These are phyloP conservation scores for Aureoboletus auriporus DNA, from an alignment of 768 basidiomycete genomes.

Conservation along the genomic window DNA sequence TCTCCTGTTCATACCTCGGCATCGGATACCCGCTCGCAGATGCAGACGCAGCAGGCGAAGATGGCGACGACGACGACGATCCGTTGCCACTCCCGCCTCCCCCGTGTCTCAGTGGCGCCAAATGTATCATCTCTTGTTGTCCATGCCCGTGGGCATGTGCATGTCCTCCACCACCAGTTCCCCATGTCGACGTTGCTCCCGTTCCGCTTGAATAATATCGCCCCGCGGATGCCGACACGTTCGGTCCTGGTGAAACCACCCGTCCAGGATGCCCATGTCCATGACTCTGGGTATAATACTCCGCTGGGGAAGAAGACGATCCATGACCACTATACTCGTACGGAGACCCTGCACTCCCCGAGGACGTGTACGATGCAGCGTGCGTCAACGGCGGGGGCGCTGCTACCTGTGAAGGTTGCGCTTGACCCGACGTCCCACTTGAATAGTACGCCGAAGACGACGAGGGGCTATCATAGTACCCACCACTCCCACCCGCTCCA, in stretches of 20 bases:
- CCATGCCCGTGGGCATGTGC: slow-evolving; percentile 18
- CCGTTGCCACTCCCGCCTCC: slow-evolving; percentile 6
- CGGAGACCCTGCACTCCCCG: slow-evolving; percentile 20
- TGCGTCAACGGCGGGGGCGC: slow-evolving; percentile 17
- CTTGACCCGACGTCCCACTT: slow-evolving; percentile 15
- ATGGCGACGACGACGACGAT: slow-evolving; percentile 22
- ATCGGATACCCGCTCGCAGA: slow-evolving; percentile 15
- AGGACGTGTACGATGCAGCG: slow-evolving; percentile 18
- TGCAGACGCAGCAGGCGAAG: slow-evolving; percentile 24
- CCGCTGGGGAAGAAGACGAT: slow-evolving; percentile 16
- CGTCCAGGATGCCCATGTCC: slow-evolving; percentile 12
- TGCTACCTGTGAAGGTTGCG: slow-evolving; percentile 14
- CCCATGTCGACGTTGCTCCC: slow-evolving; percentile 11
- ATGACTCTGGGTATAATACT: slow-evolving; percentile 23
- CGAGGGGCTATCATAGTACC: slow-evolving; percentile 25
- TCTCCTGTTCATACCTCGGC: too few species aligned
- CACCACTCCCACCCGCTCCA: slow-evolving; percentile 8
- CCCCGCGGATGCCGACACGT: slow-evolving; percentile 8
- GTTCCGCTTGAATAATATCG: slow-evolving; percentile 15
- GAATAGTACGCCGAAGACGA: slow-evolving; percentile 20
- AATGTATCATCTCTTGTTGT: slow-evolving; percentile 33
- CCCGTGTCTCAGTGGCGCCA: slow-evolving; percentile 30
- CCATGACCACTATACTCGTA: slow-evolving; percentile 21
- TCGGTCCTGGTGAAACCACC: slow-evolving; percentile 17
- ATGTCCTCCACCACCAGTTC: slow-evolving; percentile 8